Conservation (phyloP, 371 early-diverging fungal species). For the Basidiobolus meristosporus region DNA sequence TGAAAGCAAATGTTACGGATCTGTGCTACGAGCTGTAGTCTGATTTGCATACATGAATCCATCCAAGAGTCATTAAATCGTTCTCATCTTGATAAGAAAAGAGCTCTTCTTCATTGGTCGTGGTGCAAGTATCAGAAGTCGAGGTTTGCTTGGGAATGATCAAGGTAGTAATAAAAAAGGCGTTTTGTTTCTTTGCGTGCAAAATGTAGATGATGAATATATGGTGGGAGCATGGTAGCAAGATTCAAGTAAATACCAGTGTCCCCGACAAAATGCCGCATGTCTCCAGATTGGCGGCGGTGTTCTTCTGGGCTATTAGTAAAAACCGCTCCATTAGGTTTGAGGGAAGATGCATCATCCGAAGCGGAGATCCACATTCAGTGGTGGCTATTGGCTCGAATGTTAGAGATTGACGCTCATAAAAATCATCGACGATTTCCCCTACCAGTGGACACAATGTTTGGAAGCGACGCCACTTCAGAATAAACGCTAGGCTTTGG, state of each 20-base stretch:
- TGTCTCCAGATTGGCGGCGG: constrained; percentile 65
- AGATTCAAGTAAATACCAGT: constrained; percentile 16
- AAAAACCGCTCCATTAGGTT: constrained; percentile 40
- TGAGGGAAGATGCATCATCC: constrained; percentile 41
- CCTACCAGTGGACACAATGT: too few relatives aligned
- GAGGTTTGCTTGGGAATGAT: constrained; percentile 79
- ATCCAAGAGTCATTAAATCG: constrained; percentile 73
- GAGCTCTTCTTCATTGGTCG: constrained; percentile 72
- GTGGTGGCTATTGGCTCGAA: neutral
- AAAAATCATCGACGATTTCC: too few relatives aligned
- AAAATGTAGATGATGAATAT: neutral
- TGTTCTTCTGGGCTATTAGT: constrained; percentile 55
- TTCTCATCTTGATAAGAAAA: constrained; percentile 51
- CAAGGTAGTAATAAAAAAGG: constrained; percentile 49
- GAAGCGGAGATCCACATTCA: constrained; percentile 40
- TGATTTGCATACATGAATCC: constrained; percentile 56
- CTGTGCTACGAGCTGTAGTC: neutral
- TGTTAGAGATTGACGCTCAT: neutral
- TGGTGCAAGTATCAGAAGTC: constrained; percentile 75
- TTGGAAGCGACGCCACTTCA: too few relatives aligned
- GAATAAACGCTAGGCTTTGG: too few relatives aligned
- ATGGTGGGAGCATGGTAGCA: neutral
- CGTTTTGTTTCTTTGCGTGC: constrained; percentile 27
- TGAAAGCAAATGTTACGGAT: neutral
- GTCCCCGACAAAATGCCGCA: constrained; percentile 76